A percentile compares a stretch with the other conserved stretches of the same genome.
Conservation (phyloP, 805 yeast species). For the Teunomyces atbi region DNA sequence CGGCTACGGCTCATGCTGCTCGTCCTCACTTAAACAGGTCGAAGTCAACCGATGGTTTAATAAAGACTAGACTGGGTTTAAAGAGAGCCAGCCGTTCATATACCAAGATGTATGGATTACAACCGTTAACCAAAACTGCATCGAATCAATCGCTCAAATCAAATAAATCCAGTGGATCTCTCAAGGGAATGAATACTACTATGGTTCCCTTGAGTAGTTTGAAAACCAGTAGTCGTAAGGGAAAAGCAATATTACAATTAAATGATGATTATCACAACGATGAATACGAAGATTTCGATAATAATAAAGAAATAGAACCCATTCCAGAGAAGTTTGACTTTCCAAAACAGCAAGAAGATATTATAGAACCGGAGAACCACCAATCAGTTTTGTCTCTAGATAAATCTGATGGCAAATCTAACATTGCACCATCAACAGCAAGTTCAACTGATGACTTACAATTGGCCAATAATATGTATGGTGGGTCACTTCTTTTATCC, state of each 20-base stretch:
- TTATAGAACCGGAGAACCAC: background rate
- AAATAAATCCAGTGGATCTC: conserved; percentile 31
- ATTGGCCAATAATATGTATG: conserved; percentile 31
- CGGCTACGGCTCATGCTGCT: conserved; percentile 3
- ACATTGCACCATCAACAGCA: conserved; percentile 11
- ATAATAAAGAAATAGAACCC: conserved; percentile 11
- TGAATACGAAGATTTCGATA: conserved; percentile 34
- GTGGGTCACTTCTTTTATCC: conserved; percentile 41
- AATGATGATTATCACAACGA: conserved; percentile 35
- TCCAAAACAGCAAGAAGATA: background rate
- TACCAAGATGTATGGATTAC: conserved; percentile 35
- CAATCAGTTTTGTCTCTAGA: conserved; percentile 4
- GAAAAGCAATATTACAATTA: conserved; percentile 37
- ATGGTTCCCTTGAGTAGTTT: conserved; percentile 24
- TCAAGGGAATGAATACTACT: conserved; percentile 25
- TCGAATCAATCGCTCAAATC: conserved; percentile 29
- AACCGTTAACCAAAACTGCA: conserved; percentile 35
- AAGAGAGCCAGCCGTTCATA: conserved; percentile 37
- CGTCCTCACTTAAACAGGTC: conserved; percentile 38
- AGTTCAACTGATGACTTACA: conserved; percentile 28
- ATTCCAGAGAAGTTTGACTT: conserved; percentile 1
- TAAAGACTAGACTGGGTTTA: conserved; percentile 20
- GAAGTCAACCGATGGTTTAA: conserved; percentile 41
- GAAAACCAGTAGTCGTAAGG: conserved; percentile 36
- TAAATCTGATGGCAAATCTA: conserved; percentile 1